phyloP scores from a whole-genome alignment of 768 basidiomycete species.

The Aureoboletus auriporus region DNA sequence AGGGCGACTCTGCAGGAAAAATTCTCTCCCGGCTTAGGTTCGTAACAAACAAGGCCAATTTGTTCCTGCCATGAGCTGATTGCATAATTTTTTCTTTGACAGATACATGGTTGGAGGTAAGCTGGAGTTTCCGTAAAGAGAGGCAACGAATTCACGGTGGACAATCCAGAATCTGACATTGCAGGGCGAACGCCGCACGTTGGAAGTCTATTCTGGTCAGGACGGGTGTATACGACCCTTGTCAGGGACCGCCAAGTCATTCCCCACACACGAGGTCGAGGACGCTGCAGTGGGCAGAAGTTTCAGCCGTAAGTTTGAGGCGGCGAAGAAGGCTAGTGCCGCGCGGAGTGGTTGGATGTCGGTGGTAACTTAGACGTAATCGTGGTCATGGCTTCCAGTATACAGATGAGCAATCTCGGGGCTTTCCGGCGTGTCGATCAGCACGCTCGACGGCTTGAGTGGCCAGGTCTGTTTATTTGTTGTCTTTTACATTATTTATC shows the following conservation, averaged over 20 bases:
- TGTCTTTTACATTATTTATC: conserved; percentile 6
- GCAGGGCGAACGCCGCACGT: conserved; percentile 77
- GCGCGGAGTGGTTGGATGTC: conserved; percentile 11
- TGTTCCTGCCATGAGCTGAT: conserved; percentile 16
- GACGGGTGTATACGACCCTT: conserved; percentile 83
- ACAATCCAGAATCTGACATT: conserved; percentile 91
- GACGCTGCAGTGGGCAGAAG: conserved; percentile 77
- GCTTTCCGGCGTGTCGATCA: conserved; percentile 33
- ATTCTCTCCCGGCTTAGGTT: conserved; percentile 38
- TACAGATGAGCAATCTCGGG: conserved; percentile 18
- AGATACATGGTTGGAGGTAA: conserved; percentile 95
- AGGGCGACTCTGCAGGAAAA: conserved; percentile 37
- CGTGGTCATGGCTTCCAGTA: conserved; percentile 22
- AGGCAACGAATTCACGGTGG: conserved; percentile 9
- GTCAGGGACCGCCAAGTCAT: conserved; percentile 60
- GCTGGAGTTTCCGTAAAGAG: conserved; percentile 23
- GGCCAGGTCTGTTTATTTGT: conserved; percentile 15
- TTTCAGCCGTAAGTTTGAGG: conserved; percentile 23
- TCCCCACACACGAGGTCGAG: conserved; percentile 63
- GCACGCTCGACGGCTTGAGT: conserved; percentile 20
- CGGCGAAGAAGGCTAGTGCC: conserved; percentile 12
- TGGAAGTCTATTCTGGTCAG: conserved; percentile 86
- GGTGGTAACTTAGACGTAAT: conserved; percentile 30
- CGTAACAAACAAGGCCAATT: conserved; percentile 28
- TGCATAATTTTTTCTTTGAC: conserved; percentile 13